Evolutionary conservation across 2,329 filamentous ascomycete genomes (phyloP).

Genomic region (Aaosphaeria pasadenensis): DNA sequence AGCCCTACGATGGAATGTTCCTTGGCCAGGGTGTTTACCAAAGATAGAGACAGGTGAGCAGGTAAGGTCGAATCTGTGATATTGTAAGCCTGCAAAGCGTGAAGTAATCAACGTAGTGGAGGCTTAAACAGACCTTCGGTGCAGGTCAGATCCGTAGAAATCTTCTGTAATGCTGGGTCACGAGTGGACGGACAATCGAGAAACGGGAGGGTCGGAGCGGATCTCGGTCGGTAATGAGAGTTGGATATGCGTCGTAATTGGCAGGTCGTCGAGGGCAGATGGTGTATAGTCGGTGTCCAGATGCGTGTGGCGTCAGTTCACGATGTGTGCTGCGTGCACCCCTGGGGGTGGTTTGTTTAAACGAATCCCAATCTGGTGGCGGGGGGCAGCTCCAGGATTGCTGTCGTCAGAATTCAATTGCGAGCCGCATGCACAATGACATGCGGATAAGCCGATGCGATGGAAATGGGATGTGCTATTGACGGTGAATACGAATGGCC

Average conservation of each 20-base stretch:
- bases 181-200: too few relatives aligned
- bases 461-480: neutral
- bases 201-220: too few relatives aligned
- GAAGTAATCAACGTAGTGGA: constrained; percentile 20
- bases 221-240: too few relatives aligned
- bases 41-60: constrained; percentile 16
- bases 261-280: constrained; percentile 11
- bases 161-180: too few relatives aligned
- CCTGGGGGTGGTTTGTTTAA: constrained; percentile 8
- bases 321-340: constrained; percentile 10
- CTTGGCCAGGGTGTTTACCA: constrained; percentile 5
- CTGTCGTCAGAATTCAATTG: constrained; percentile 38
- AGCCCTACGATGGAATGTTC: constrained; percentile 3
- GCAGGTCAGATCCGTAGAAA: constrained; percentile 12
- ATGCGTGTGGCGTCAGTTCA: constrained; percentile 20
- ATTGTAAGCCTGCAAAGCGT: constrained; percentile 20
- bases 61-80: constrained; percentile 14
- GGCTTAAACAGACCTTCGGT: constrained; percentile 13
- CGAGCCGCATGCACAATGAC: constrained; percentile 29
- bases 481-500: neutral
- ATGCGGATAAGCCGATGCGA: neutral
- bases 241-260: constrained; percentile 8
- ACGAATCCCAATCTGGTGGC: constrained; percentile 12
- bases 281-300: constrained; percentile 21
- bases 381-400: constrained; percentile 19